Base-by-base conservation (phyloP, 768 basidiomycete species). In the Infundibulicybe gibba region DNA sequence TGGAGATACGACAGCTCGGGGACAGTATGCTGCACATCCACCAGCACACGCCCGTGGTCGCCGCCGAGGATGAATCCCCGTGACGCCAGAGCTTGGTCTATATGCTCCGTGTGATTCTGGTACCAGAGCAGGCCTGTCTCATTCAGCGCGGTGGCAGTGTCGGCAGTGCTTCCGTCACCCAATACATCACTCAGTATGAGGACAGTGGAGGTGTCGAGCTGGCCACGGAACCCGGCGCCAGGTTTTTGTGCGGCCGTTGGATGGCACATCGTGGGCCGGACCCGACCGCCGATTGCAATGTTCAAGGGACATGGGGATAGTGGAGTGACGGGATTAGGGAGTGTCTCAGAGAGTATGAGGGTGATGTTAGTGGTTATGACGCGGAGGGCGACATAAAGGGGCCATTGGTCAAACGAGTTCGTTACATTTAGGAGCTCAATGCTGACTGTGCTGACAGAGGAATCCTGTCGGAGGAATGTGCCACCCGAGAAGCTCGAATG, bases 1-100 rank as follows among this genome's bases (percentile, higher is more conserved):
- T 56, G 55, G n/a, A 52, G 44, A 37, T 54, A 54, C 13, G 55
- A 56, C 4, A 56, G 14, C n/a, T 52, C 57, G n/a, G 55, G 43
- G 14, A 42, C 53, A 37, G 44, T 48, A n/a, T 45, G 41, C 32
- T 45, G 34, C 13, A 51, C 51, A 8, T 49, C 44, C 5, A 56
- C 44, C n/a, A 41, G 5, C 2, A 56, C 50, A 20, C 30, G 34
- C 13, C 38, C 19, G 3, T 30, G 37, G 17, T 50, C 46, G 11
- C 57, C 57, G 2, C 55, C 51, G 8, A 55, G 42, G 25, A 57
- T 48, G 21, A 56, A 35, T 3, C 45, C 49, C 3, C 55, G 47
- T 33, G 55, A 54, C 13, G 47, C 40, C 17, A 59, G 51, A 5
- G 54, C 43, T 10, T 48, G 39, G n/a, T 59, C 49, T 14, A 55